Conservation (phyloP, 495 filamentous ascomycete genomes). For the Aspergillus taichungensis region DNA sequence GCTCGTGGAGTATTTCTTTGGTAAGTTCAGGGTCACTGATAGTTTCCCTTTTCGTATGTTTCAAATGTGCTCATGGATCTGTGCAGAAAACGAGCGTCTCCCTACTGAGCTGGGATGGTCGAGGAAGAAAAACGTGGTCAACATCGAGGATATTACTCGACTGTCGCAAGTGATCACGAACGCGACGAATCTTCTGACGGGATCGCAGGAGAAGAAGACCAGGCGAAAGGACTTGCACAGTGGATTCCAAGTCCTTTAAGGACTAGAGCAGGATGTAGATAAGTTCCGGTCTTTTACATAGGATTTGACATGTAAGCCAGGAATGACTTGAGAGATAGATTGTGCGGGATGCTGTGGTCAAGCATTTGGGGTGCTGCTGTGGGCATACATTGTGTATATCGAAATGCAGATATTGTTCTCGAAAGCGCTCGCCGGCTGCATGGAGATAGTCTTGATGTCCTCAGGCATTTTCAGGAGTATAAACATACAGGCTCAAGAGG, state of each 20-base stretch:
- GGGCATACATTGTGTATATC: too few species aligned
- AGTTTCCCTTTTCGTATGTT: background rate
- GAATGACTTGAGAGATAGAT: too few species aligned
- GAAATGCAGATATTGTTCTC: too few species aligned
- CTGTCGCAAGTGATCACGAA: constrained; percentile 10
- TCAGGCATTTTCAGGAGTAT: too few species aligned
- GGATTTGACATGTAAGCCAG: too few species aligned
- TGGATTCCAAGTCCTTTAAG: background rate
- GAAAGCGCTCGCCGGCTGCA: too few species aligned
- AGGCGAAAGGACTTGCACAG: constrained; percentile 6
- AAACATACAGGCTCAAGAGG: too few species aligned
- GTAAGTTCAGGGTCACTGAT: constrained; percentile 16
- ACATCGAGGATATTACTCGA: constrained; percentile 5
- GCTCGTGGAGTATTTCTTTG: constrained; percentile 39
- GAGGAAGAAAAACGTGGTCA: constrained; percentile 4
- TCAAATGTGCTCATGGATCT: constrained; percentile 8
- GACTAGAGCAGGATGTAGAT: too few species aligned
- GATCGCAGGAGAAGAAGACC: background rate
- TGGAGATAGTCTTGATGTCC: too few species aligned
- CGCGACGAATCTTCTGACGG: constrained; percentile 8
- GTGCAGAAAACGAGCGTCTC: constrained; percentile 36
- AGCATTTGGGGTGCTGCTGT: too few species aligned
- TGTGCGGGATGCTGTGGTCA: too few species aligned
- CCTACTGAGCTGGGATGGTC: constrained; percentile 39
- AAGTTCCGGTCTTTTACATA: too few species aligned